Percentiles rank a stretch among this genome's conserved stretches.
Evolutionary conservation across 2,329 filamentous ascomycete species (phyloP).

Genomic region (Aureobasidium namibiae): DNA sequence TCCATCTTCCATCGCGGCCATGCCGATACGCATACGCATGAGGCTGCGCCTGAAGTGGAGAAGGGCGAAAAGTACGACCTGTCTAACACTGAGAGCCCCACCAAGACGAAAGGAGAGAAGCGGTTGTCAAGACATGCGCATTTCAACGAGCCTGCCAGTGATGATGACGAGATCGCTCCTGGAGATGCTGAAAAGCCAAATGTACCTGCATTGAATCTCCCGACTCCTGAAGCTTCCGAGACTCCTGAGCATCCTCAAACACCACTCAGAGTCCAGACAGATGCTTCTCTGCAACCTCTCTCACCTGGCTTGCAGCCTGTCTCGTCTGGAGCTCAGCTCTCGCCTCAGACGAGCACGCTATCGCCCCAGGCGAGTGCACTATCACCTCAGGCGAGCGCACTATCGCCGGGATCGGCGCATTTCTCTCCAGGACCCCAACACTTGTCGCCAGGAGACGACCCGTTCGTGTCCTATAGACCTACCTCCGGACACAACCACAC

Average conservation of each 20-base stretch:
- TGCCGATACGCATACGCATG: slow-evolving; percentile 12
- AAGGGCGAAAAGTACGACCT: background rate
- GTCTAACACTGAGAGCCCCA: background rate
- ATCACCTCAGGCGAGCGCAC: background rate
- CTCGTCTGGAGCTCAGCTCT: background rate
- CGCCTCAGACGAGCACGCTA: too few species aligned
- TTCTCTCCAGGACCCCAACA: background rate
- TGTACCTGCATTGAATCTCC: slow-evolving; percentile 5
- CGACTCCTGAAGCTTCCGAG: background rate
- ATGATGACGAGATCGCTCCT: slow-evolving; percentile 10
- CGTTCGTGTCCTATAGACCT: background rate
- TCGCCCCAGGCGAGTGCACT: too few species aligned
- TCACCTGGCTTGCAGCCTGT: background rate
- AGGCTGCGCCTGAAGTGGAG: slow-evolving; percentile 5
- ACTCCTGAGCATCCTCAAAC: background rate
- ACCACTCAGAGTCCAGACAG: background rate
- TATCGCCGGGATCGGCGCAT: background rate
- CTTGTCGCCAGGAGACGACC: slow-evolving; percentile 2
- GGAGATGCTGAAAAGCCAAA: background rate
- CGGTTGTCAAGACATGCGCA: slow-evolving; percentile 21
- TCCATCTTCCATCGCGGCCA: slow-evolving; percentile 22
- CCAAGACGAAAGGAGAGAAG: slow-evolving; percentile 8
- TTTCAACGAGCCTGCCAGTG: slow-evolving; percentile 15
- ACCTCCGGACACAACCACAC: background rate
- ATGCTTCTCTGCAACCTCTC: background rate